Base-by-base conservation (phyloP, 495 filamentous ascomycete species). In the Staphylotrichum longicolle region DNA sequence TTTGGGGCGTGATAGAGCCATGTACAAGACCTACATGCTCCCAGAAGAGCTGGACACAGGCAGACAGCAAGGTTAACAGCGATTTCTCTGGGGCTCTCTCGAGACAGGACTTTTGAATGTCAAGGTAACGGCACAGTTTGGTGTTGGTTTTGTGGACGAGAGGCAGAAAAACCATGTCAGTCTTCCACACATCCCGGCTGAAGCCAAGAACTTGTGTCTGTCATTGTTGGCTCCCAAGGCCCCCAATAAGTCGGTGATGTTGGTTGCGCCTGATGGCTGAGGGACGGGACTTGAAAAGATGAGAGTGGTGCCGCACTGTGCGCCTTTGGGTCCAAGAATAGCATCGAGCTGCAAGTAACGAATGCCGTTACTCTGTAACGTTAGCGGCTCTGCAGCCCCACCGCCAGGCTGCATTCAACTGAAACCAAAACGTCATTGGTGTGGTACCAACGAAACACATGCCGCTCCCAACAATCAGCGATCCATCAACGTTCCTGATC, bases 21-120 rank as follows among this genome's bases (percentile, higher is more conserved):
- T 72, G 12, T 80, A 79, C 54, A 77, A 69, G 59, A 72, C 77
- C 0, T 80, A 75, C 61, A 68, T 69, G 10, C 62, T 80, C 5
- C 77, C 79, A 2, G 58, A 65, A 14, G 63, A 63, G 27, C 66
- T 53, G 64, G 41, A 32, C 4, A 27, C 32, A 3, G 37, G 15
- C 8, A 8, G 20, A 6, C 39, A 37, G 12, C 12, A 54, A 7
- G 2, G 37, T 39, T 39, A 39, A 10, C 37, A 7, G 37, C 6
- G 37, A 39, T 10, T 1, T 6, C 10, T 39, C 37, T 39, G 37
- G 37, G 37, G 37, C 37, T 39, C 20, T 27, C 20, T 27, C 20
- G 1, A 27, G 20, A 1, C 1, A 27, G 20, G 20, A 27, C 20
- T 27, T 27, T 27, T 27, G 20, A 27, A 27, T 27, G 20, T 0